A percentile compares a stretch with the other conserved stretches of the same genome.
Evolutionary conservation across 1,284 basidiomycete species (phyloP).

Genomic region (Ganoderma lucidum): DNA sequence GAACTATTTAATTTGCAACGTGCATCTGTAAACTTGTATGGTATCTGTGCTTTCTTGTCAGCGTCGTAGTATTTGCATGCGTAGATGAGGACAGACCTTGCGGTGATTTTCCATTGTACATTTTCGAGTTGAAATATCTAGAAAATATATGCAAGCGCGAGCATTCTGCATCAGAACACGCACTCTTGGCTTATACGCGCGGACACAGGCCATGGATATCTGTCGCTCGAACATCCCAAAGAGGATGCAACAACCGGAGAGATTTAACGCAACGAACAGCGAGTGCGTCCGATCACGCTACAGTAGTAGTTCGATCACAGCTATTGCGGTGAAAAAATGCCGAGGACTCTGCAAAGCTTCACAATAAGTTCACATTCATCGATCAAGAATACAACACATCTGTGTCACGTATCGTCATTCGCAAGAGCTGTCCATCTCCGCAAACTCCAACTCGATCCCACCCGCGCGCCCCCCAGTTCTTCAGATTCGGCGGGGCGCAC

Average conservation of each 20-base stretch:
- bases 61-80: background rate
- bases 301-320: background rate
- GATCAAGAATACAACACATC: background rate
- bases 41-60: background rate
- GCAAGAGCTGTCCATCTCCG: background rate
- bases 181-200: background rate
- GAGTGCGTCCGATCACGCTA: background rate
- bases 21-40: background rate
- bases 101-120: background rate
- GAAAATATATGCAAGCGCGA: background rate
- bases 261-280: background rate
- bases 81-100: background rate
- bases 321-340: background rate
- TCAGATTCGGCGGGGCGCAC: background rate
- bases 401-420: background rate
- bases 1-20: background rate
- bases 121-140: background rate
- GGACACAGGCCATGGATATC: background rate
- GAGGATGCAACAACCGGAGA: background rate
- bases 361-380: background rate
- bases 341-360: background rate
- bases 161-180: background rate
- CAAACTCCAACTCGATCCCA: background rate
- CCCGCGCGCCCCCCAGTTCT: too few relatives aligned
- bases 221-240: background rate